phyloP scores from a whole-genome alignment of 495 filamentous ascomycete species.

The Podospora didyma region DNA sequence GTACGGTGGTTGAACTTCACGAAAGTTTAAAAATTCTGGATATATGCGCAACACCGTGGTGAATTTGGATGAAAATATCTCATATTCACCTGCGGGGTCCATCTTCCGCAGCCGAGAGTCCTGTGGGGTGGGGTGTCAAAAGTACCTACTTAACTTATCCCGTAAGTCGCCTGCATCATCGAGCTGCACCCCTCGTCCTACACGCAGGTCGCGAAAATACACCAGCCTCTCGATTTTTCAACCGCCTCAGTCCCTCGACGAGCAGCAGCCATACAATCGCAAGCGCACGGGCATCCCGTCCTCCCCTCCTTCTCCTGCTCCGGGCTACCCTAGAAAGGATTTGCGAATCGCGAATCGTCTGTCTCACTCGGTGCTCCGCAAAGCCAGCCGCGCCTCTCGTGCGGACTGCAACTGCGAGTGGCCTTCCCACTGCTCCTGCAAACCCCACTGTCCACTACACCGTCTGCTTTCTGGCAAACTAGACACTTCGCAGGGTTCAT shows the following conservation, averaged over 20 bases:
- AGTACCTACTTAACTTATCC: neutral
- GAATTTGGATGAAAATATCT: neutral
- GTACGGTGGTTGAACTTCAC: neutral
- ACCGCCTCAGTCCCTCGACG: slow-evolving; percentile 9
- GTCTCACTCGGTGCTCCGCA: slow-evolving; percentile 9
- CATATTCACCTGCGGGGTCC: neutral
- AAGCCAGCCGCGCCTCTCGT: neutral
- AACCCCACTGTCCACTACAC: neutral
- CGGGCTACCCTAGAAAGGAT: slow-evolving; percentile 3
- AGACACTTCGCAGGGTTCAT: neutral
- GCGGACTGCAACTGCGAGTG: neutral
- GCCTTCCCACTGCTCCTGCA: neutral
- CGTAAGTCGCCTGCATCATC: neutral
- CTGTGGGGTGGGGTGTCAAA: too few species aligned
- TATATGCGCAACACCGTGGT: neutral
- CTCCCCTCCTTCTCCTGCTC: slow-evolving; percentile 2
- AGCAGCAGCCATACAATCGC: slow-evolving; percentile 21
- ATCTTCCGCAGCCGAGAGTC: neutral
- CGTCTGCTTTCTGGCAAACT: neutral
- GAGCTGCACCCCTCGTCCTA: slow-evolving; percentile 17
- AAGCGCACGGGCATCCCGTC: slow-evolving; percentile 10
- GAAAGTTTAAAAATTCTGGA: neutral
- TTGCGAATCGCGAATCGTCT: slow-evolving; percentile 13
- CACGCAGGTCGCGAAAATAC: slow-evolving; percentile 1
- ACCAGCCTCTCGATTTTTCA: slow-evolving; percentile 30